Percentiles rank a stretch among this genome's conserved stretches.
phyloP scores from a whole-genome alignment of 2,329 filamentous ascomycete genomes.

The Elsinoe fawcettii region DNA sequence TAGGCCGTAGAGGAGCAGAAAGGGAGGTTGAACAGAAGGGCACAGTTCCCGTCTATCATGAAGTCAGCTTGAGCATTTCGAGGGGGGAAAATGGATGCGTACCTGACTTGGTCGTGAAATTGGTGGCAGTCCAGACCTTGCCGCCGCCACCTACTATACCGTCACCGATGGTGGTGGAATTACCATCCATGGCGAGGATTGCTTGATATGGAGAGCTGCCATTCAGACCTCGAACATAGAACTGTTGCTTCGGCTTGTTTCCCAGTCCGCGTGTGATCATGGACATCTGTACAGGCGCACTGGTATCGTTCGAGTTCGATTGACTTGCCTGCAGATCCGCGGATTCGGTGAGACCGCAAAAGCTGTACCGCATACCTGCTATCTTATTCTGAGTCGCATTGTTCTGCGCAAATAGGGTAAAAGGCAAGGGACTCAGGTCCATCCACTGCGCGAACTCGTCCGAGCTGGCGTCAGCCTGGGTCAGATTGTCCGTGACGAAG shows the following conservation, averaged over 20 bases:
- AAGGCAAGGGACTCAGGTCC: slow-evolving; percentile 51
- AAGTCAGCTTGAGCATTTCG: slow-evolving; percentile 19
- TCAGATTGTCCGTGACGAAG: slow-evolving; percentile 69
- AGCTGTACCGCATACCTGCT: slow-evolving; percentile 67
- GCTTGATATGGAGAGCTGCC: slow-evolving; percentile 63
- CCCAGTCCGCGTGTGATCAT: slow-evolving; percentile 63
- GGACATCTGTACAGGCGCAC: slow-evolving; percentile 37
- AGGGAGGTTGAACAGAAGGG: slow-evolving; percentile 74
- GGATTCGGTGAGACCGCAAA: slow-evolving; percentile 65
- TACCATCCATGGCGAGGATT: slow-evolving; percentile 58
- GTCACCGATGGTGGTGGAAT: slow-evolving; percentile 46
- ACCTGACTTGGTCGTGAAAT: slow-evolving; percentile 75
- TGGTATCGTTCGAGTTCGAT: slow-evolving; percentile 36
- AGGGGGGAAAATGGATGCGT: slow-evolving; percentile 27
- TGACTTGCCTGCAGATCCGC: slow-evolving; percentile 49
- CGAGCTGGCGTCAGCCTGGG: slow-evolving; percentile 39
- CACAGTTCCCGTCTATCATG: slow-evolving; percentile 64
- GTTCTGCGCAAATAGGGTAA: slow-evolving; percentile 67
- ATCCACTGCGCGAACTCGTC: slow-evolving; percentile 49
- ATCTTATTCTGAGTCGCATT: slow-evolving; percentile 53
- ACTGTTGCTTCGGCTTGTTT: slow-evolving; percentile 73
- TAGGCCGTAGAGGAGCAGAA: slow-evolving; percentile 89
- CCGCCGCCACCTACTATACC: slow-evolving; percentile 64
- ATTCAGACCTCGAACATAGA: slow-evolving; percentile 72
- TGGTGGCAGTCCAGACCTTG: slow-evolving; percentile 61